These are phyloP conservation scores for Aureococcus anophagefferens DNA, from an alignment of 108 stramenopile genomes.

Conservation along the genomic window DNA sequence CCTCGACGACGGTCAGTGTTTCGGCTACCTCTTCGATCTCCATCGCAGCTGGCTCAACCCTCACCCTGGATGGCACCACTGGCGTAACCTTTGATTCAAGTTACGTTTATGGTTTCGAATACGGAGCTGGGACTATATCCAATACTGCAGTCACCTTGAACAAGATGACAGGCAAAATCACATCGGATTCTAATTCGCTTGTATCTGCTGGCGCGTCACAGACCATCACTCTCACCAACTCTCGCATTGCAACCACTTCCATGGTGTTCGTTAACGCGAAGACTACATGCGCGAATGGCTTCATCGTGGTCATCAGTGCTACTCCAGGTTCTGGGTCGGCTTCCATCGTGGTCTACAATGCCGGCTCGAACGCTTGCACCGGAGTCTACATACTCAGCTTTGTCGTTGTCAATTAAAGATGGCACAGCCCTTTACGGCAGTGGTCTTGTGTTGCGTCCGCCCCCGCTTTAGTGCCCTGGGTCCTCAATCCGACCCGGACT, in stretches of 20 bases:
- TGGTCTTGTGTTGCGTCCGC: too few species aligned
- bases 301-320: neutral
- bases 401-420: neutral
- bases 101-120: neutral
- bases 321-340: neutral
- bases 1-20: neutral
- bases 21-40: neutral
- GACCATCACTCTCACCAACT: neutral
- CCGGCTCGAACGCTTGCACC: neutral
- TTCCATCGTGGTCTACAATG: neutral
- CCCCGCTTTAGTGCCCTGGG: too few species aligned
- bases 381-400: neutral
- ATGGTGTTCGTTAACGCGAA: neutral
- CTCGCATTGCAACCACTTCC: neutral
- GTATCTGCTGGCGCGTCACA: neutral
- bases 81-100: neutral
- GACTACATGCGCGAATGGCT: neutral
- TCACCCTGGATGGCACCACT: too few species aligned
- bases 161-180: too few species aligned
- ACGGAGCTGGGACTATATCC: neutral
- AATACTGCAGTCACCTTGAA: too few species aligned
- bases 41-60: too few species aligned
- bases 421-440: too few species aligned
- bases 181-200: too few species aligned
- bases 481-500: too few species aligned